Evolutionary conservation across 345 rosid species (phyloP), one percentile per base, ranked within the genome.

Genomic region (Gossypioides kirkii): DNA sequence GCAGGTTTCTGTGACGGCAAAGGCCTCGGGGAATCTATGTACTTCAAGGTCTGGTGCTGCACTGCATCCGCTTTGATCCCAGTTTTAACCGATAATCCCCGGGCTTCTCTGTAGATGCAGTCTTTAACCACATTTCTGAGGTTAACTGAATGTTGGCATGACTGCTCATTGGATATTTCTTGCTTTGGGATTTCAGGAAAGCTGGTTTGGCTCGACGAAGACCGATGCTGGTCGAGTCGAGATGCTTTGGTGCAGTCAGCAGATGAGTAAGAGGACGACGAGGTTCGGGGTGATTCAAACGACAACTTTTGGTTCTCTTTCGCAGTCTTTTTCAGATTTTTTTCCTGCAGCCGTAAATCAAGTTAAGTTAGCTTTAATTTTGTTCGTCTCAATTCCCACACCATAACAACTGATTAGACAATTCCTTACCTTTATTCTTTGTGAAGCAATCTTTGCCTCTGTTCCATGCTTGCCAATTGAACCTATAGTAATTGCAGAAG

Each of bases 11-110:
- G 67, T 62, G 82, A 85, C 77, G 71, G 88, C 65, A 77, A 47
- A 9, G 96, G 96, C 79, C 92, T 86, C 23, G 94, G 94, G 4
- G 96, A 86, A 79, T 85, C 90, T 73, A 84, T 77, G 70, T 87
- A 85, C 76, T 86, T 88, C 88, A 88, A 69, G 67, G 74, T 74
- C 52, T 77, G 86, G 43, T 78, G 84, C 45, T 76, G 82, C 61
- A 80, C 73, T 2, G 76, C 46, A 64, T 81, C 80, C 12, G 52
- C 80, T 72, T 77, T 86, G 32, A 62, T 72, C 26, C 73, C 71
- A 20, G 87, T 74, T 79, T 73, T 84, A 23, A 86, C 74, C 26
- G 82, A 66, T 52, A 85, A 13, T 23, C 83, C 82, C 14, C 89
- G 84, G 16, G 82, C 82, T 74, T 91, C 94, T 84, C 90, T 87